These are phyloP conservation scores for Penicillium longicatenatum DNA, from an alignment of 495 filamentous ascomycete genomes.

Conservation along the genomic window DNA sequence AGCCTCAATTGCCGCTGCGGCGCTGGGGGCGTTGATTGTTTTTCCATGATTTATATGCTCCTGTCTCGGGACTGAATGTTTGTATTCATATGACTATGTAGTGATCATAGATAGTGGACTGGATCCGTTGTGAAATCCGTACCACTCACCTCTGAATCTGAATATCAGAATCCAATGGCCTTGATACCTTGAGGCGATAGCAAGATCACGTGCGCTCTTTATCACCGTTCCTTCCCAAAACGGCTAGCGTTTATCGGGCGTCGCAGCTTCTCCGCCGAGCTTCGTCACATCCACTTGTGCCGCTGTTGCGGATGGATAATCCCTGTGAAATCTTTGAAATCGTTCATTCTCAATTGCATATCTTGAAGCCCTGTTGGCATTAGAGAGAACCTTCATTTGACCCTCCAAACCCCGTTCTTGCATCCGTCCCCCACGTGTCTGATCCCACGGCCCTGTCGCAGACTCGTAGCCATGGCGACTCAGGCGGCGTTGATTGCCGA, in stretches of 20 bases:
- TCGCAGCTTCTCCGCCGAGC: slow-evolving; percentile 35
- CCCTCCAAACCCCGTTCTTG: neutral
- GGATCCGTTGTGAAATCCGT: no score
- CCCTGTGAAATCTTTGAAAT: slow-evolving; percentile 3
- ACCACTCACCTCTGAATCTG: no score
- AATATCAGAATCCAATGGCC: neutral
- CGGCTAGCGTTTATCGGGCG: slow-evolving; percentile 40
- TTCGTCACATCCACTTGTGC: slow-evolving; percentile 24
- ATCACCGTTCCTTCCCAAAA: slow-evolving; percentile 17
- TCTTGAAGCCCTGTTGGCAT: neutral
- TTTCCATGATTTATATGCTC: no score
- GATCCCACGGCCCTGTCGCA: slow-evolving; percentile 19
- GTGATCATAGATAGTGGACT: no score
- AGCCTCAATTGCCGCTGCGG: no score
- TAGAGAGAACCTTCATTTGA: neutral
- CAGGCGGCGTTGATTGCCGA: slow-evolving; percentile 70
- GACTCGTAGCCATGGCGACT: slow-evolving; percentile 61
- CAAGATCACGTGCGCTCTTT: slow-evolving; percentile 1
- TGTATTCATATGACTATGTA: no score
- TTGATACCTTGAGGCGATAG: neutral
- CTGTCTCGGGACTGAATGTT: no score
- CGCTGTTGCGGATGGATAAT: slow-evolving; percentile 12
- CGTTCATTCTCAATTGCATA: neutral
- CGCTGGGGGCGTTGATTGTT: no score
- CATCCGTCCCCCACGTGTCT: slow-evolving; percentile 16